Evolutionary conservation across 2,329 filamentous ascomycete genomes (phyloP), one percentile per base, ranked within the genome.

Genomic region (Daldinia sp.): DNA sequence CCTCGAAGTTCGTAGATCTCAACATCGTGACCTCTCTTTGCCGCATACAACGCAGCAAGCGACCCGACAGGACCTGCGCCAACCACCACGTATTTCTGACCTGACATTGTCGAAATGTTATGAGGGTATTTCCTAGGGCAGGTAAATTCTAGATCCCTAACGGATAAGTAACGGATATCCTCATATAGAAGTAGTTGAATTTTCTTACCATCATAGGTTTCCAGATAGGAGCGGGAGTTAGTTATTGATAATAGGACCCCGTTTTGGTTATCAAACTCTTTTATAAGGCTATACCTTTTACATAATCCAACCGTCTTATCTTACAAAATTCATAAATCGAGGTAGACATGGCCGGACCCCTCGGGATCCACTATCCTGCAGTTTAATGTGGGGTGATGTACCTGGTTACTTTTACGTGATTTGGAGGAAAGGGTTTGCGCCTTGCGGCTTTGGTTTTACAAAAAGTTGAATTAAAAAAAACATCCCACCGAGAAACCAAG

Each of bases 61-160:
- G 94, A 93, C 42, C 96, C 96, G 6, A 99, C 96, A 0, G 96
- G 96, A 1, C 96, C 96, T 61, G 94, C 96, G 60, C 96, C 96
- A 55, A 99, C 91, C 53, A 99, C 87, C 20, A 97, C 87, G 62
- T 92, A 89, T 80, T 93, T 96, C 75, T 93, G 87, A 67, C 69
- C 74, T 23, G 74, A 73, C 81, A 83, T 83, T 5, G 35, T 23
- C 57, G 39, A 4, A 46, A 18, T 48, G 28, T 9, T 13, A 12
- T 12, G 26, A 51, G 7, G 2, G 9, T 23, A 33, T 42, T 9
- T 42, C 3, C n/a, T 7, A 26, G 10, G 1, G 18, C 23, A n/a
- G 15, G 15, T 3, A 51, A 33, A 33, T 23, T 30, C 4, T 33
- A 28, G 4, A 13, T 51, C 4, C 7, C 5, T 30, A 51, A 51